Evolutionary conservation across 2,329 filamentous ascomycete genomes (phyloP).

Genomic region (Mariannaea elegans): DNA sequence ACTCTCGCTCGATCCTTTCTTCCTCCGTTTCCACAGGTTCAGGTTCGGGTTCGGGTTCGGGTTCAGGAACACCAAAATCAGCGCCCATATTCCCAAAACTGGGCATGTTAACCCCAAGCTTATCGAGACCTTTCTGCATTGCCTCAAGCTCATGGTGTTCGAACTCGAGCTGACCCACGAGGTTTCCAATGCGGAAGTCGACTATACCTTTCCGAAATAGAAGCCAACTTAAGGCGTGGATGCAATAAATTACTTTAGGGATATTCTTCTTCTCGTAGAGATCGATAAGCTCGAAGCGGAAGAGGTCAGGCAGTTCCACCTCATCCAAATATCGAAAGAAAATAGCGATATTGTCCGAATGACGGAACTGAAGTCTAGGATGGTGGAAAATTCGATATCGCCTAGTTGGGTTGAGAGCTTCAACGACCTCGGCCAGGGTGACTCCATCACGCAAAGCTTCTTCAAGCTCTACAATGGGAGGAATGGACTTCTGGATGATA

Average conservation of each 20-base stretch:
- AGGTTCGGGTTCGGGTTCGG: conserved; percentile 75
- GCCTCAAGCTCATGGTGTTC: conserved; percentile 97
- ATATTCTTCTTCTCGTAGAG: conserved; percentile 99
- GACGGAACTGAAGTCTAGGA: conserved; percentile 86
- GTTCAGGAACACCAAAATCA: conserved; percentile 85
- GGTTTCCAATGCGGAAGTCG: conserved; percentile 93
- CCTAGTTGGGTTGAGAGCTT: conserved; percentile 82
- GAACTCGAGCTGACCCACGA: conserved; percentile 96
- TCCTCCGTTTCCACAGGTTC: conserved; percentile 90
- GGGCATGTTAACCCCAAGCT: conserved; percentile 93
- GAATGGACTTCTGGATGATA: conserved; percentile 83
- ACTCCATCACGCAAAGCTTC: conserved; percentile 93
- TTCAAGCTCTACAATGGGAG: conserved; percentile 92
- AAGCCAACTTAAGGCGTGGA: conserved; percentile 97
- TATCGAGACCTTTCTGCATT: conserved; percentile 96
- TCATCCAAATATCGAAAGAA: conserved; percentile 96
- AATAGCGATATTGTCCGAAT: conserved; percentile 96
- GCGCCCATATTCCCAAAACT: conserved; percentile 98
- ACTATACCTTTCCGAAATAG: conserved; percentile 94
- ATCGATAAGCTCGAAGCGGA: conserved; percentile 96
- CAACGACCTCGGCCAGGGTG: conserved; percentile 92
- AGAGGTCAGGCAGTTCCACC: conserved; percentile 91
- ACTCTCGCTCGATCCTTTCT: conserved; percentile 83
- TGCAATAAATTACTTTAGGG: conserved; percentile 98
- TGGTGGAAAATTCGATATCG: conserved; percentile 85